phyloP scores from a whole-genome alignment of 139 green algal species.

The Chlorella sorokiniana region DNA sequence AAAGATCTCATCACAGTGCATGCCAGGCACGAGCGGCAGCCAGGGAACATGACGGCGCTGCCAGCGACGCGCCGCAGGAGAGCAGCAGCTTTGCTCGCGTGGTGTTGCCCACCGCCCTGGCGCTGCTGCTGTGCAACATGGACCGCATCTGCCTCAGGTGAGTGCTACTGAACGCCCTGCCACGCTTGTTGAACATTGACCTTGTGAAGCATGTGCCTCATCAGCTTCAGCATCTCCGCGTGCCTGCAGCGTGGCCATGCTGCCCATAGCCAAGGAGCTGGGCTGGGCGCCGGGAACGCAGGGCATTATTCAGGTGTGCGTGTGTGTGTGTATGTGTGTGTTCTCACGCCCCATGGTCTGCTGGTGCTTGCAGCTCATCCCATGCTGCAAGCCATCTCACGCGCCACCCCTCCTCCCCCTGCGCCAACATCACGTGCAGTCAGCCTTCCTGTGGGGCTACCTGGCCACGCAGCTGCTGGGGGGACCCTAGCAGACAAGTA shows the following conservation, averaged over 20 bases:
- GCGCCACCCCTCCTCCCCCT: not conserved
- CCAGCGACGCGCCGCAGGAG: not conserved
- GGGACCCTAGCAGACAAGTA: constrained; percentile 85
- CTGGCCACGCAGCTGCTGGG: constrained; percentile 87
- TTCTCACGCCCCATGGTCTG: not conserved
- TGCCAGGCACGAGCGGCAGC: not conserved
- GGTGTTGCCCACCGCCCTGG: constrained; percentile 71
- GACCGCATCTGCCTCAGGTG: constrained; percentile 91
- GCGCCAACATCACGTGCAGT: constrained; percentile 78
- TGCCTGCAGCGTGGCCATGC: constrained; percentile 77
- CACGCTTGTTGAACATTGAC: not conserved
- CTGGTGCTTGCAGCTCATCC: no score
- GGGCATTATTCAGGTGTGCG: constrained; percentile 2
- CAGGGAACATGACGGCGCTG: not conserved
- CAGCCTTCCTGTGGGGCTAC: constrained; percentile 95
- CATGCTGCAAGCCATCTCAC: not conserved
- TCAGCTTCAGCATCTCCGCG: not conserved
- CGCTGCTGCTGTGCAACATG: constrained; percentile 96
- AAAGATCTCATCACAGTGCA: constrained; percentile 3
- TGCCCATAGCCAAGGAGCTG: constrained; percentile 88
- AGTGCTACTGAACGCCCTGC: not conserved
- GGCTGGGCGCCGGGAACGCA: constrained; percentile 72
- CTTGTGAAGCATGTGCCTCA: not conserved
- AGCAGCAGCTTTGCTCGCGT: constrained; percentile 38
- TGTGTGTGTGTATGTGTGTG: not conserved